These are phyloP conservation scores for Termitomyces sp. DNA, from an alignment of 768 basidiomycete species.

Conservation along the genomic window DNA sequence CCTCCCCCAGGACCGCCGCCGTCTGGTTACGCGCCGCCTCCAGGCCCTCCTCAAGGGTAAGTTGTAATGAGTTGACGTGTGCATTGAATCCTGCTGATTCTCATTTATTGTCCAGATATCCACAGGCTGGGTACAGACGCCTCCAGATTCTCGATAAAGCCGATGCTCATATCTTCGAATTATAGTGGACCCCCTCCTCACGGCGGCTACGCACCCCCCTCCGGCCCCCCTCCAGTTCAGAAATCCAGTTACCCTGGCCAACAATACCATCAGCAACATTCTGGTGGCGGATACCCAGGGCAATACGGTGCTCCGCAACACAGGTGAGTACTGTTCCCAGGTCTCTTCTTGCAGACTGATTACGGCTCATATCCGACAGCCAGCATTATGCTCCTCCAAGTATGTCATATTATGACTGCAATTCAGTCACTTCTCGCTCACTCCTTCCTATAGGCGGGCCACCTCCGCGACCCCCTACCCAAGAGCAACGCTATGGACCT, in stretches of 20 bases:
- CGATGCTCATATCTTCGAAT: not conserved
- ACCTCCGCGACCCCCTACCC: conserved; percentile 53
- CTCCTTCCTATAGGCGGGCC: conserved; percentile 28
- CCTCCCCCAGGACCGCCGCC: conserved; percentile 19
- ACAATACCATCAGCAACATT: conserved; percentile 38
- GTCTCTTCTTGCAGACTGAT: not conserved
- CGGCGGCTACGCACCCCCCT: conserved; percentile 22
- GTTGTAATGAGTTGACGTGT: not conserved
- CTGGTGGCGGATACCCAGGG: conserved; percentile 27
- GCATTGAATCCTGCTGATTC: not conserved
- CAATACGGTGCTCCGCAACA: conserved; percentile 23
- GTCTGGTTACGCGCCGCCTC: conserved; percentile 21
- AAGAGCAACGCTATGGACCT: conserved; percentile 63
- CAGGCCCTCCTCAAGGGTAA: conserved; percentile 19
- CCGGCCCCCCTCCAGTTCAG: conserved; percentile 34
- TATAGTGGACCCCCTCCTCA: conserved; percentile 15
- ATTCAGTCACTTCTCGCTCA: not conserved
- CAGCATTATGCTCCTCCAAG: conserved; percentile 22
- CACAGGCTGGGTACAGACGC: conserved; percentile 10
- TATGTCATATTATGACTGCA: conserved; percentile 7
- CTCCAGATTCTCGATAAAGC: not conserved
- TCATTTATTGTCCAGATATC: conserved; percentile 3
- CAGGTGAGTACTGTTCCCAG: conserved; percentile 9
- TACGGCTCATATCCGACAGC: not conserved
- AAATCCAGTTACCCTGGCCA: conserved; percentile 41